These are phyloP conservation scores for Kwoniella dejecticola DNA, from an alignment of 768 basidiomycete species.

Conservation along the genomic window DNA sequence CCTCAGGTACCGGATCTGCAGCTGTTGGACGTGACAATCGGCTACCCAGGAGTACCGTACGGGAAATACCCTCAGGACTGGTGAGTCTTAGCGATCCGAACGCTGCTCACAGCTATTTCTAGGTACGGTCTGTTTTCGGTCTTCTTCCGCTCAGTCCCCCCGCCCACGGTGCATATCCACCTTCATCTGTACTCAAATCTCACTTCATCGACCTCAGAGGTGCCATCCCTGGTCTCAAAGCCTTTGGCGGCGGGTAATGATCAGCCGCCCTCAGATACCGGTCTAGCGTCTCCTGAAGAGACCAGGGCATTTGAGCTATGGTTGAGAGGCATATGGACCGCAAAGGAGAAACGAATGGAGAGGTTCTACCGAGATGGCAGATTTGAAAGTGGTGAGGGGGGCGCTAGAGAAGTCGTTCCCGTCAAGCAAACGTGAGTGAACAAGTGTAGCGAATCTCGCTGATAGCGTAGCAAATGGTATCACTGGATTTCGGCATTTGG, in stretches of 20 bases:
- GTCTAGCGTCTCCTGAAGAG: conserved; percentile 62
- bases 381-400: conserved; percentile 54
- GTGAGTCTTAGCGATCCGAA: conserved; percentile 18
- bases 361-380: conserved; percentile 63
- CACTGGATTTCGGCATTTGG: conserved; percentile 43
- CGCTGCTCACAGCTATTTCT: neutral
- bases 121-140: conserved; percentile 83
- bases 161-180: conserved; percentile 85
- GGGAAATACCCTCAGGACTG: conserved; percentile 78
- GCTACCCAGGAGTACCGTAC: conserved; percentile 85
- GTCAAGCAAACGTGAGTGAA: conserved; percentile 41
- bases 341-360: conserved; percentile 80
- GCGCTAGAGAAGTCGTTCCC: conserved; percentile 28
- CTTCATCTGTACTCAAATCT: conserved; percentile 72
- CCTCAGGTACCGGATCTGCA: conserved; percentile 75
- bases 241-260: conserved; percentile 33
- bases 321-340: conserved; percentile 76
- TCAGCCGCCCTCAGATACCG: conserved; percentile 41
- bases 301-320: conserved; percentile 74
- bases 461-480: conserved; percentile 36
- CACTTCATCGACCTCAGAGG: conserved; percentile 28
- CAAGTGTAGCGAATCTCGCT: neutral
- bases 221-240: conserved; percentile 57
- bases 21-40: conserved; percentile 85
- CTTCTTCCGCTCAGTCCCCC: conserved; percentile 76